phyloP scores from a whole-genome alignment of 2,329 filamentous ascomycete genomes.

The Knoxdaviesia capensis region DNA sequence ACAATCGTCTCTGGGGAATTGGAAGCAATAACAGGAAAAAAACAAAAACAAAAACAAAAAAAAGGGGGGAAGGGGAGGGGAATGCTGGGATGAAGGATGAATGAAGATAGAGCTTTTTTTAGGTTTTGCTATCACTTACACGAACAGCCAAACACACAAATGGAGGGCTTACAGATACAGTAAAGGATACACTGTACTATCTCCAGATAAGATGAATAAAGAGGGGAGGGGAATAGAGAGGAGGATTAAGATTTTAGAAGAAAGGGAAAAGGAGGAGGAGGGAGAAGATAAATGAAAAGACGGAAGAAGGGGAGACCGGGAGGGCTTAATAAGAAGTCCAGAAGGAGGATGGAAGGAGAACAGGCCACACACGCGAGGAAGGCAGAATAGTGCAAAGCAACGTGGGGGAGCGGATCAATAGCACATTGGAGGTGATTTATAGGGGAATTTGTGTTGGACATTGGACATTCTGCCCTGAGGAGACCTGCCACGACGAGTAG shows the following conservation, averaged over 20 bases:
- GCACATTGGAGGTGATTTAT: too few species aligned
- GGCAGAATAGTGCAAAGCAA: too few species aligned
- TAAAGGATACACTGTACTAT: too few species aligned
- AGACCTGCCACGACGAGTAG: too few species aligned
- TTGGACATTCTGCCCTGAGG: too few species aligned
- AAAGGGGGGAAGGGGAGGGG: background rate
- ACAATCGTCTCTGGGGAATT: too few species aligned
- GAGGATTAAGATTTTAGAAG: background rate
- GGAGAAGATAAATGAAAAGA: background rate
- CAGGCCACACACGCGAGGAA: too few species aligned
- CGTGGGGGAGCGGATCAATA: too few species aligned
- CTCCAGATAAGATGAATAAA: background rate
- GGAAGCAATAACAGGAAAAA: background rate
- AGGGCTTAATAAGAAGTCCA: background rate
- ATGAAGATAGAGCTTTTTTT: background rate
- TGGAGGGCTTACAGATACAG: too few species aligned
- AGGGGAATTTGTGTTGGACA: too few species aligned
- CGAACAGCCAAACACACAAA: background rate
- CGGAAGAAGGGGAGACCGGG: background rate
- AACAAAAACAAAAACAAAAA: background rate
- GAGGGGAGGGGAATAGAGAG: background rate
- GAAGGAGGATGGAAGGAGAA: too few species aligned
- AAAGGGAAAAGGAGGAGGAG: background rate
- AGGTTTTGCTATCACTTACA: background rate
- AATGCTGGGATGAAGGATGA: background rate